Conservation (phyloP, 805 yeast genomes). For the Hanseniaspora taiwanica region DNA sequence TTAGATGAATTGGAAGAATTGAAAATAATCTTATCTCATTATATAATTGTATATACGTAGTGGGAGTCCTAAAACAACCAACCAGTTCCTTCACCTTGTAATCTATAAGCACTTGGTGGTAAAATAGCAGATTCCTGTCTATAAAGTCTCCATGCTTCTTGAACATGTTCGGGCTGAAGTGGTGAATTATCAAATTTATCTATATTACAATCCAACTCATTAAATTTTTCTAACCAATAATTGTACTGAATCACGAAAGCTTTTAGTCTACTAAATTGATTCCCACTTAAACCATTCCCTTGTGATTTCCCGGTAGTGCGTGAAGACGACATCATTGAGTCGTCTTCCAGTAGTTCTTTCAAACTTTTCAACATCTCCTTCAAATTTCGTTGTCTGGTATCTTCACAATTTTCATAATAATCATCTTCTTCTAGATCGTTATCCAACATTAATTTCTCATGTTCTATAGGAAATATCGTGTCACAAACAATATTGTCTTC, state of each 20-base stretch:
- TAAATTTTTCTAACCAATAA: constrained; percentile 18
- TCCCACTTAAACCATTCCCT: too few species aligned
- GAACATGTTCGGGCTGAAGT: constrained; percentile 65
- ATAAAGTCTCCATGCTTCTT: constrained; percentile 80
- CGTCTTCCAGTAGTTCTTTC: neutral
- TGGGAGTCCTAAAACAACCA: constrained; percentile 33
- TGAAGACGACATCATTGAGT: neutral
- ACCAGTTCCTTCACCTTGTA: constrained; percentile 62
- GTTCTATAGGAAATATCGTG: neutral
- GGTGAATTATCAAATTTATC: constrained; percentile 38
- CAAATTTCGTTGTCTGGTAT: neutral
- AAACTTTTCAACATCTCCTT: neutral
- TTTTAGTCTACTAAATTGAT: constrained; percentile 1
- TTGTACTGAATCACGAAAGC: constrained; percentile 22
- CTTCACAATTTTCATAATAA: neutral
- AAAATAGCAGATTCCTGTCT: constrained; percentile 52
- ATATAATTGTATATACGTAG: constrained; percentile 28
- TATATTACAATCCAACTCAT: constrained; percentile 19
- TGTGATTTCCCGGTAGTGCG: neutral
- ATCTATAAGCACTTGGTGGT: constrained; percentile 53
- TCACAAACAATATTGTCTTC: neutral
- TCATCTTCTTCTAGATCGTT: neutral
- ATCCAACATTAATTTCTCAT: neutral
- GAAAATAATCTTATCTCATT: constrained; percentile 37
- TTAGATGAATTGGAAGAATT: constrained; percentile 51